A percentile compares a stretch with the other conserved stretches of the same genome.
Evolutionary conservation across 495 filamentous ascomycete genomes (phyloP).

Genomic region (Cairneyella variabilis): DNA sequence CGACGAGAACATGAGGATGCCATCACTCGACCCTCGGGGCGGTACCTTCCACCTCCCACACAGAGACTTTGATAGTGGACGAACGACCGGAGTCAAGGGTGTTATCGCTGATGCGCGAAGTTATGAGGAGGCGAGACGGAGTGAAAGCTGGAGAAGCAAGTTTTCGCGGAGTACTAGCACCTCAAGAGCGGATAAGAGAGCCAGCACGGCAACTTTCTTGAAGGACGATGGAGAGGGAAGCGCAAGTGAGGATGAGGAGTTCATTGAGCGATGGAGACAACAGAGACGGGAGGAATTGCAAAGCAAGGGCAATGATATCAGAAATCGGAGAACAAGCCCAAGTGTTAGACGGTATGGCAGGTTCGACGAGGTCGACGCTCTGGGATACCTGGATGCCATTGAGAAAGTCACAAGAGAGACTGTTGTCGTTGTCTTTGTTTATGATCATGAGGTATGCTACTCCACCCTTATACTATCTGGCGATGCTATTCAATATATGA

Average conservation of each 20-base stretch:
- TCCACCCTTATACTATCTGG: neutral
- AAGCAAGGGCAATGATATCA: constrained; percentile 37
- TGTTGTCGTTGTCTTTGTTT: constrained; percentile 91
- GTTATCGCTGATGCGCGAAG: constrained; percentile 94
- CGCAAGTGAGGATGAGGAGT: constrained; percentile 71
- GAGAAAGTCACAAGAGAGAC: constrained; percentile 81
- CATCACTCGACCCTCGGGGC: constrained; percentile 43
- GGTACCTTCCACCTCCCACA: constrained; percentile 53
- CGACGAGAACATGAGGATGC: constrained; percentile 55
- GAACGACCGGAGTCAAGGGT: constrained; percentile 88
- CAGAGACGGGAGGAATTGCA: constrained; percentile 69
- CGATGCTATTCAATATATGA: constrained; percentile 7
- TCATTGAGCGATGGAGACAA: constrained; percentile 79
- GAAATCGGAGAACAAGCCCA: constrained; percentile 60
- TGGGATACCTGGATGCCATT: constrained; percentile 90
- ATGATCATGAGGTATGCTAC: constrained; percentile 74
- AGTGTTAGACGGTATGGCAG: constrained; percentile 72
- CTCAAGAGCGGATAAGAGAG: constrained; percentile 16
- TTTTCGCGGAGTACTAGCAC: constrained; percentile 2
- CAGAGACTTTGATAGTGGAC: constrained; percentile 66
- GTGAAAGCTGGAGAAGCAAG: constrained; percentile 8
- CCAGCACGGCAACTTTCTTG: constrained; percentile 14
- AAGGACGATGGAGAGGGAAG: constrained; percentile 43
- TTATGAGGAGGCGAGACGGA: constrained; percentile 66
- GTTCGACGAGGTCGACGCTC: constrained; percentile 80